Base-by-base conservation (phyloP, 495 filamentous ascomycete genomes). In the Evansstolkia leycettana region DNA sequence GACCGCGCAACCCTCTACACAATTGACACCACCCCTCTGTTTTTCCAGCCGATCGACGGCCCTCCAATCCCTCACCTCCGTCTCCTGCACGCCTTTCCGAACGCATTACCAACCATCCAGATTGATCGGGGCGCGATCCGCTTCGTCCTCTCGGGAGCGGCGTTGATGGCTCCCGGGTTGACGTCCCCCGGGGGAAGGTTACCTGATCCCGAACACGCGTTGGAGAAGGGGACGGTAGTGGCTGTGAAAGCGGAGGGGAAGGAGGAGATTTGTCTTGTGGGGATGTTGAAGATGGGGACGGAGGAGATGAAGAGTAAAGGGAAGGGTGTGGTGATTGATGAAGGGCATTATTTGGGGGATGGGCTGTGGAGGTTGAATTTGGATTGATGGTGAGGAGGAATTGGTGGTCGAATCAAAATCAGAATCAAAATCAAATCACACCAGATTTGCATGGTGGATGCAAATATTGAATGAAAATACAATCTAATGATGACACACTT, bases 71-170 rank as follows among this genome's bases (percentile, higher is more conserved):
- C 90, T 1, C 88, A 94, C 52, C 76, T 90, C 2, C 64, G 65
- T 11, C 73, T 89, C 38, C 69, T 89, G 17, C 84, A 89, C 59
- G 62, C 71, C 34, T 69, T 62, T 42, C 68, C 69, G 1, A 42
- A 54, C 33, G 64, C 60, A 25, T 45, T 72, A 24, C 58, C 63
- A 5, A 66, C 55, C n/a, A 57, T 73, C 38, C 64, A 67, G 20
- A 87, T 94, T 50, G 89, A 96, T 58, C 78, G 90, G 33, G 90
- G 90, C 34, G 90, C 92, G 0, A 95, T 96, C 57, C 84, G 92
- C 39, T 98, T 98, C 61, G 89, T 98, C 18, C 72, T 98, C 1
- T 78, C 75, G 2, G 90, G 90, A 15, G 90, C 90, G 0, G 80
- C 88, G 36, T 76, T 98, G 28, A 98, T 98, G 90, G 87, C 82